A percentile compares a stretch with the other conserved stretches of the same genome.
Conservation (phyloP, 208 protist genomes). For the Hexamita inflata region DNA sequence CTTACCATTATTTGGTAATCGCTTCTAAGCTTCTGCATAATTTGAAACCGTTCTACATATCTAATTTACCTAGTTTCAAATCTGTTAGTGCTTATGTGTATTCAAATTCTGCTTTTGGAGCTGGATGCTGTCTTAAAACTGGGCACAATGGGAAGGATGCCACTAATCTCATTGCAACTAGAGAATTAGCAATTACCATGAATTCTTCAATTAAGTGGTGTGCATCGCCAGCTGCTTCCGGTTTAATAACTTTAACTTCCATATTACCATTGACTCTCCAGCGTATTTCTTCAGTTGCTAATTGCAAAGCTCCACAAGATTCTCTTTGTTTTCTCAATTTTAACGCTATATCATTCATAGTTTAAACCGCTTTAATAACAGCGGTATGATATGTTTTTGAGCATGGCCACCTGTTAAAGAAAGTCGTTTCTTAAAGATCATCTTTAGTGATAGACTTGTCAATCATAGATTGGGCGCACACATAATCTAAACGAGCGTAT, state of each 20-base stretch:
- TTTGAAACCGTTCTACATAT: neutral
- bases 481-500: constrained; percentile 25
- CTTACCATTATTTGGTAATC: neutral
- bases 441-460: neutral
- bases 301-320: neutral
- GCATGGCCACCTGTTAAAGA: neutral
- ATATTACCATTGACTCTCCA: neutral
- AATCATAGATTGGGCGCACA: constrained; percentile 1
- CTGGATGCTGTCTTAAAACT: constrained; percentile 16
- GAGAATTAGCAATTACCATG: constrained; percentile 33
- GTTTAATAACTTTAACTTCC: neutral
- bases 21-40: neutral
- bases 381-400: neutral
- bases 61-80: neutral
- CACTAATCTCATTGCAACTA: neutral
- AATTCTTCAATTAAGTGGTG: constrained; percentile 37
- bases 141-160: constrained; percentile 1
- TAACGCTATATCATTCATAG: neutral
- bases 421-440: neutral
- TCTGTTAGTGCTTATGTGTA: neutral
- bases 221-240: constrained; percentile 16
- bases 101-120: neutral
- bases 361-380: neutral
- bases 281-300: neutral
- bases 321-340: neutral